phyloP scores from a whole-genome alignment of 1,284 basidiomycete genomes.

The Cutaneotrichosporon curvatum region DNA sequence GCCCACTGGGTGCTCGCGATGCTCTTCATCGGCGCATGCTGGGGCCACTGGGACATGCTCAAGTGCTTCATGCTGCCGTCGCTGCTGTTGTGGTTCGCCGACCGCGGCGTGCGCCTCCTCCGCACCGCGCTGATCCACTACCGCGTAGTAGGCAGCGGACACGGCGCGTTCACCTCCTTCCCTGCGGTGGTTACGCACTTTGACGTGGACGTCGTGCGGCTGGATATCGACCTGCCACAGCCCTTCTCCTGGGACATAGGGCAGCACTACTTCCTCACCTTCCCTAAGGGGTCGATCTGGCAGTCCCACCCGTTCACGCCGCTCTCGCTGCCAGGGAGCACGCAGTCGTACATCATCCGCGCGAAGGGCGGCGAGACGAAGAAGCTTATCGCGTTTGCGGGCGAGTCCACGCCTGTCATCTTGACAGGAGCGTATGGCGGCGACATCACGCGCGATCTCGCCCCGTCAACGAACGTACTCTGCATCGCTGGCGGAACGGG shows the following conservation, averaged over 20 bases:
- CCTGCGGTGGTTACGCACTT: conserved; percentile 18
- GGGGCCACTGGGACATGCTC: conserved; percentile 28
- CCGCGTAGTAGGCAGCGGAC: conserved; percentile 20
- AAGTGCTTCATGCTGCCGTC: conserved; percentile 33
- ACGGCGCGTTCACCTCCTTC: conserved; percentile 25
- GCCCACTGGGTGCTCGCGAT: conserved; percentile 32
- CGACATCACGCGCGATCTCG: conserved; percentile 11
- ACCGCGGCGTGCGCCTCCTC: conserved; percentile 21
- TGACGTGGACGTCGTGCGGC: conserved; percentile 19
- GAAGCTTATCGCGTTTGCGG: conserved; percentile 2
- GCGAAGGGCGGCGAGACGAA: conserved; percentile 27
- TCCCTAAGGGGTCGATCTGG: conserved; percentile 26
- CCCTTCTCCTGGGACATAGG: conserved; percentile 18
- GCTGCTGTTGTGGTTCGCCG: conserved; percentile 25
- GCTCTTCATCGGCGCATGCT: conserved; percentile 32
- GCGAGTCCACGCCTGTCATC: conserved; percentile 20
- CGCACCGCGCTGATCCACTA: conserved; percentile 30
- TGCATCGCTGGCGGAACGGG: conserved; percentile 32
- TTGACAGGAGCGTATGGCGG: conserved; percentile 28
- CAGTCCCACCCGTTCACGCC: conserved; percentile 36
- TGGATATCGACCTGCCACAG: conserved; percentile 20
- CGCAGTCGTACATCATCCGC: conserved; percentile 25
- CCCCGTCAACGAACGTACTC: conserved; percentile 31
- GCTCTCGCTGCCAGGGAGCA: conserved; percentile 19
- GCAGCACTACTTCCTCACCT: conserved; percentile 33